These are phyloP conservation scores for Colletotrichum tofieldiae DNA, from an alignment of 2,329 filamentous ascomycete genomes.

Conservation along the genomic window DNA sequence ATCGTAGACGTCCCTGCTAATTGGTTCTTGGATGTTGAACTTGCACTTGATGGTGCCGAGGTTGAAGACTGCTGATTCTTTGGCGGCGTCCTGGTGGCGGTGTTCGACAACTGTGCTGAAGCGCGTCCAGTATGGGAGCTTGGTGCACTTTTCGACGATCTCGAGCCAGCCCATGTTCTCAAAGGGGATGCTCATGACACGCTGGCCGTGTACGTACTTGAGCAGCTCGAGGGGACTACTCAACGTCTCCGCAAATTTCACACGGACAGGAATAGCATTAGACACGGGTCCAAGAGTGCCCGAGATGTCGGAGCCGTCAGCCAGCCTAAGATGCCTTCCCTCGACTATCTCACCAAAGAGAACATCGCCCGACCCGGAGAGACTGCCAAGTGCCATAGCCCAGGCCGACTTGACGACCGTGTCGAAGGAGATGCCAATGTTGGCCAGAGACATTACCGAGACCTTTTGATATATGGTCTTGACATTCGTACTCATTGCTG, in stretches of 20 bases:
- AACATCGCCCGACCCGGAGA: slow-evolving; percentile 66
- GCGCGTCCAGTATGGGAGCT: slow-evolving; percentile 68
- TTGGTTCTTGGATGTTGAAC: slow-evolving; percentile 59
- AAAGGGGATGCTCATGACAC: slow-evolving; percentile 62
- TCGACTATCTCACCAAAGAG: slow-evolving; percentile 71
- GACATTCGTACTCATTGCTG: slow-evolving; percentile 55
- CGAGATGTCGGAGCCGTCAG: slow-evolving; percentile 69
- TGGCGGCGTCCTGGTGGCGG: slow-evolving; percentile 58
- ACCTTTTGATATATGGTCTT: slow-evolving; percentile 59
- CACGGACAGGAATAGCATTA: slow-evolving; percentile 66
- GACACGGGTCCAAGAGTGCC: slow-evolving; percentile 64
- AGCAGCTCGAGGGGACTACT: slow-evolving; percentile 66
- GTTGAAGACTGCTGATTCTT: slow-evolving; percentile 58
- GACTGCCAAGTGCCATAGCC: slow-evolving; percentile 68
- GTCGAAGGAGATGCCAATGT: slow-evolving; percentile 64
- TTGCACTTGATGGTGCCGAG: slow-evolving; percentile 63
- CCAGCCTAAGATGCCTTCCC: slow-evolving; percentile 61
- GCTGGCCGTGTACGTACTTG: slow-evolving; percentile 64
- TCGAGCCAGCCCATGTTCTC: slow-evolving; percentile 67
- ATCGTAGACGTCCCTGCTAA: slow-evolving; percentile 60
- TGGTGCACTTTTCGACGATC: slow-evolving; percentile 68
- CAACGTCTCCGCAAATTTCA: slow-evolving; percentile 60
- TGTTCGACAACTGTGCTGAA: slow-evolving; percentile 71
- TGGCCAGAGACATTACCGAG: slow-evolving; percentile 57
- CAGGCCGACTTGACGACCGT: slow-evolving; percentile 72